These are phyloP conservation scores for Seiridium cupressi DNA, from an alignment of 2,329 filamentous ascomycete genomes.

Conservation along the genomic window DNA sequence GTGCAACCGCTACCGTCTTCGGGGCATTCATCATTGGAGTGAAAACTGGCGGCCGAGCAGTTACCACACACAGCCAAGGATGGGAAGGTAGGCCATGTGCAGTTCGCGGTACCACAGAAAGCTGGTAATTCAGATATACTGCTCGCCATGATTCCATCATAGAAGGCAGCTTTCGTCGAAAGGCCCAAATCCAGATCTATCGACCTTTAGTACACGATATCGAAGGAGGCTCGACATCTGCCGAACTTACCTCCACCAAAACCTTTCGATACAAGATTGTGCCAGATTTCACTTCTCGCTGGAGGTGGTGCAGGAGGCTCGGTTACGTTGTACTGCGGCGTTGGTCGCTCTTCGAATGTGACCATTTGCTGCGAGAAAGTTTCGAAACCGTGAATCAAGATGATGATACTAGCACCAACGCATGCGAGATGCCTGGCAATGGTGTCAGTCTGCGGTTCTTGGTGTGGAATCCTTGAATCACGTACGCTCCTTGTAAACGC, in stretches of 20 bases:
- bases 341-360: slow-evolving; percentile 26
- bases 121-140: slow-evolving; percentile 23
- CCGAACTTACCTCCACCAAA: not conserved
- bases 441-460: not conserved
- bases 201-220: not conserved
- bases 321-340: slow-evolving; percentile 14
- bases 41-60: slow-evolving; percentile 19
- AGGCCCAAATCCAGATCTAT: slow-evolving; percentile 14
- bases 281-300: slow-evolving; percentile 33
- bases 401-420: slow-evolving; percentile 33
- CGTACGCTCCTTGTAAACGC: slow-evolving; percentile 32
- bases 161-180: slow-evolving; percentile 36
- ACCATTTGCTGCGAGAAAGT: slow-evolving; percentile 39
- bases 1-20: slow-evolving; percentile 19
- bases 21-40: slow-evolving; percentile 11
- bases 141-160: slow-evolving; percentile 33
- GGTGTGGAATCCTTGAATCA: not conserved
- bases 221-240: not conserved
- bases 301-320: slow-evolving; percentile 23
- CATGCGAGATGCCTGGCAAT: slow-evolving; percentile 32
- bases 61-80: slow-evolving; percentile 33
- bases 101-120: slow-evolving; percentile 30
- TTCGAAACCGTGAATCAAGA: slow-evolving; percentile 35
- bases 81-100: slow-evolving; percentile 34
- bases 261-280: slow-evolving; percentile 19